Base-by-base conservation (phyloP, 306 rosid species). In the Corylus heterophylla region DNA sequence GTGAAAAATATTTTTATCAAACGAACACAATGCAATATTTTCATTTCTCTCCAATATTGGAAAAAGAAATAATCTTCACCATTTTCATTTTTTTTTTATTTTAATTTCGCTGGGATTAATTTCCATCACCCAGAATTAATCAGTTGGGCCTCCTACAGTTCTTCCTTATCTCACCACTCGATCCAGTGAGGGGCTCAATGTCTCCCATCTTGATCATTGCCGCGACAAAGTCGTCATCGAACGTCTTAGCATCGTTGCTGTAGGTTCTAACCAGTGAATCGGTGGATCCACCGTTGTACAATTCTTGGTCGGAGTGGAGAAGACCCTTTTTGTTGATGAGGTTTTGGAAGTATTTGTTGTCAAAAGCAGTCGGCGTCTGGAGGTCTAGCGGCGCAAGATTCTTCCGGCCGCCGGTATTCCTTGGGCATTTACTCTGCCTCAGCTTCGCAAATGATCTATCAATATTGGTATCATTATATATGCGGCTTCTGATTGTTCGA, bases 121-220 rank as follows among this genome's bases (percentile, higher is more conserved):
- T 11, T 31, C 35, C 35, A 31, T 31, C 7, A 20, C 18, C 47
- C 45, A 5, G 45, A 42, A 42, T 22, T 22, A 22, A 22, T 69
- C 77, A 79, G 20, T 90, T 90, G 2, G 58, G 27, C 72, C 66
- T 84, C 74, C 90, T 81, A 49, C 94, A 90, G 51, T 90, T 82
- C 83, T 82, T 89, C 77, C 98, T 89, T 56, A 94, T 90, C 83
- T 94, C 85, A 12, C 98, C 98, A 1, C 83, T 63, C 0, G 93
- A 89, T 7, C 97, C 97, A 54, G 91, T 90, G 22, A 92, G 86
- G 39, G 97, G 98, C 1, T 82, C 61, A 42, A 79, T 86, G 35
- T 92, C 82, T 35, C 96, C 97, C 98, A 94, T 94, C 83, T 77
- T 92, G 73, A 92, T 92, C 87, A 92, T 90, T 25, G 91, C 94